These are phyloP conservation scores for Globisporangium nagaii DNA, from an alignment of 352 stramenopile genomes.

Conservation along the genomic window DNA sequence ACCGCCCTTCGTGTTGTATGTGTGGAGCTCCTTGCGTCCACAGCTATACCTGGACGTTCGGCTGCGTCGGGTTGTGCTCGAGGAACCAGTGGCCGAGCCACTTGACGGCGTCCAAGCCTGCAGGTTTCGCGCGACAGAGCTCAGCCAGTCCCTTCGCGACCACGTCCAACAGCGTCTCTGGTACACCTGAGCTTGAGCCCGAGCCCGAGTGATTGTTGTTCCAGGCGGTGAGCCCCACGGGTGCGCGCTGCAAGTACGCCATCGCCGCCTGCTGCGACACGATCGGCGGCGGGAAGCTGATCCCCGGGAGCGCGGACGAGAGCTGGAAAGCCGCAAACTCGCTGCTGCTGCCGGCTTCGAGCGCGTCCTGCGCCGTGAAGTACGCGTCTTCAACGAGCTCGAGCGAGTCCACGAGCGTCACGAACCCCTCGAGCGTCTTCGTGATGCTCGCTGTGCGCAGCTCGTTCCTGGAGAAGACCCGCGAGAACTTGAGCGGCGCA, in stretches of 20 bases:
- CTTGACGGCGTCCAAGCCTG: constrained; percentile 63
- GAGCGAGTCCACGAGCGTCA: constrained; percentile 54
- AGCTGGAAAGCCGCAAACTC: constrained; percentile 53
- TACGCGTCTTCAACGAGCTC: constrained; percentile 64
- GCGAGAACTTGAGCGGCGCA: constrained; percentile 53
- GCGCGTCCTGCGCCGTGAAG: constrained; percentile 46
- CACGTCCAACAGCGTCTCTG: constrained; percentile 52
- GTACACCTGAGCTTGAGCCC: constrained; percentile 16
- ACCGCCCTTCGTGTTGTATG: too few species aligned
- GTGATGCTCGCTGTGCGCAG: constrained; percentile 37
- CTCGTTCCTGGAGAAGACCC: constrained; percentile 50
- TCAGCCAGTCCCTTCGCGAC: constrained; percentile 70
- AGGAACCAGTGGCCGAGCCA: constrained; percentile 86
- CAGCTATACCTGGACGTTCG: constrained; percentile 51
- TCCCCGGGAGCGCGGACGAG: constrained; percentile 50
- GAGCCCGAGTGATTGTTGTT: constrained; percentile 18
- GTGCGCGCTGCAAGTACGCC: constrained; percentile 52
- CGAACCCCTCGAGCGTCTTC: constrained; percentile 60
- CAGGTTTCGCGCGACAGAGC: constrained; percentile 77
- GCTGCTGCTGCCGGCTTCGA: constrained; percentile 12
- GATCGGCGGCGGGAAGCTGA: constrained; percentile 48
- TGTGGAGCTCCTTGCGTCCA: too few species aligned
- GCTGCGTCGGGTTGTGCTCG: constrained; percentile 83
- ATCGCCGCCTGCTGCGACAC: constrained; percentile 52
- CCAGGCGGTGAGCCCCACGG: constrained; percentile 44